phyloP scores from a whole-genome alignment of 805 yeast genomes.

The Wickerhamiella vanderwaltii region DNA sequence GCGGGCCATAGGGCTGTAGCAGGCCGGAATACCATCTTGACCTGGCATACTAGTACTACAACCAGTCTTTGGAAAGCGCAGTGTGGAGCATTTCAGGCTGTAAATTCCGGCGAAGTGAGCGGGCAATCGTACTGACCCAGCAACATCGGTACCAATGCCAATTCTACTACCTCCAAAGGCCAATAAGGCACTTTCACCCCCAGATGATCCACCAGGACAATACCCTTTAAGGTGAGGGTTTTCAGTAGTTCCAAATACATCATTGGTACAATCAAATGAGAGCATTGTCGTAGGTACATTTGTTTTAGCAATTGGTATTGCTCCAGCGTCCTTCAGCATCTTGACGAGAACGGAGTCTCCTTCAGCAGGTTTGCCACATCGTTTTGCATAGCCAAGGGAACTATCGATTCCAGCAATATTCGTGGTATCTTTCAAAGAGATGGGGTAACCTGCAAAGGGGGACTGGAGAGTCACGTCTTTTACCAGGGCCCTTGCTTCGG shows the following conservation, averaged over 20 bases:
- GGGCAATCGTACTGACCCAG: constrained; percentile 45
- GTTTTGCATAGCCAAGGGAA: constrained; percentile 37
- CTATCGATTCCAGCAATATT: constrained; percentile 40
- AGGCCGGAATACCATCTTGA: constrained; percentile 36
- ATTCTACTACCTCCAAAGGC: constrained; percentile 37
- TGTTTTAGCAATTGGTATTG: constrained; percentile 44
- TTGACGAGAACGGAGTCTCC: constrained; percentile 33
- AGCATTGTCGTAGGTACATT: constrained; percentile 45
- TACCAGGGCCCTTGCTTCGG: constrained; percentile 56
- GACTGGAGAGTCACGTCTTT: constrained; percentile 41
- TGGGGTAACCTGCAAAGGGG: constrained; percentile 52
- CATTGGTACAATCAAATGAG: constrained; percentile 45
- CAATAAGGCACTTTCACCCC: constrained; percentile 41
- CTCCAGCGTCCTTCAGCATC: constrained; percentile 40
- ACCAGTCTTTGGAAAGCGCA: constrained; percentile 36
- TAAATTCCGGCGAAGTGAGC: constrained; percentile 42
- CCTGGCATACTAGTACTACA: constrained; percentile 34
- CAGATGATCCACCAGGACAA: constrained; percentile 44
- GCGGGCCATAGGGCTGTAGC: constrained; percentile 36
- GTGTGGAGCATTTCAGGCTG: constrained; percentile 39
- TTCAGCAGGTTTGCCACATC: constrained; percentile 31
- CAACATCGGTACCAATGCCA: constrained; percentile 47
- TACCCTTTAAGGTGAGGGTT: constrained; percentile 39
- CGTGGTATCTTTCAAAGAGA: constrained; percentile 50
- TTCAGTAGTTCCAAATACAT: constrained; percentile 38